phyloP scores from a whole-genome alignment of 2,329 filamentous ascomycete species.

The Leptographium procerum region DNA sequence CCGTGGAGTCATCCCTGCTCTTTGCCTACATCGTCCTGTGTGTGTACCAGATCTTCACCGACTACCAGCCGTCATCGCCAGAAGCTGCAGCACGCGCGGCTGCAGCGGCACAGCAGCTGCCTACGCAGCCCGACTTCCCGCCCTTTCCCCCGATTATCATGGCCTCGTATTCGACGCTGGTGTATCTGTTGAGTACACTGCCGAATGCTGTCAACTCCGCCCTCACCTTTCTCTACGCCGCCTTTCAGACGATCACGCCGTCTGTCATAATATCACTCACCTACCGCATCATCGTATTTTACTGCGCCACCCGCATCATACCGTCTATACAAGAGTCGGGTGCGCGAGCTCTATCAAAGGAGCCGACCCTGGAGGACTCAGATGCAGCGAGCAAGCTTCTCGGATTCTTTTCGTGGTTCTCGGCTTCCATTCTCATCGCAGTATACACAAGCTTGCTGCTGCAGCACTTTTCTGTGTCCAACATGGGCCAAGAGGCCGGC shows the following conservation, averaged over 20 bases:
- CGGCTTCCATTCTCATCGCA: conserved; percentile 84
- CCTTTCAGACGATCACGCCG: conserved; percentile 89
- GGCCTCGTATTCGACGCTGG: conserved; percentile 88
- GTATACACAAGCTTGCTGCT: conserved; percentile 93
- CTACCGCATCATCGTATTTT: conserved; percentile 90
- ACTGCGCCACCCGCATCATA: conserved; percentile 90
- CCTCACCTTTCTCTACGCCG: conserved; percentile 77
- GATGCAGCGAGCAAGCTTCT: conserved; percentile 73
- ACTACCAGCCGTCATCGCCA: conserved; percentile 67
- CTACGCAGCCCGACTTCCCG: conserved; percentile 62
- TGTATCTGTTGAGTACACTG: conserved; percentile 74
- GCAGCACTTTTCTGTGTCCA: conserved; percentile 78
- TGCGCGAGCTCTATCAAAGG: conserved; percentile 69
- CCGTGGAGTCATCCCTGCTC: conserved; percentile 85
- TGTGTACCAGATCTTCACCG: conserved; percentile 98
- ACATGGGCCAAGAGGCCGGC: conserved; percentile 49
- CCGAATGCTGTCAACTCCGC: conserved; percentile 73
- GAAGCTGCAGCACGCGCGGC: conserved; percentile 42
- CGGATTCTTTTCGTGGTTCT: conserved; percentile 84
- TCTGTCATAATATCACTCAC: conserved; percentile 91
- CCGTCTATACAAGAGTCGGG: conserved; percentile 84
- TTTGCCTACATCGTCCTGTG: conserved; percentile 98
- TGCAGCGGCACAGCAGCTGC: conserved; percentile 28
- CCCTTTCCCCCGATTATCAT: conserved; percentile 96
- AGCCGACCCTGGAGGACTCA: conserved; percentile 73